These are phyloP conservation scores for Vigna reflexopilosa DNA, from an alignment of 306 rosid genomes.

Conservation along the genomic window DNA sequence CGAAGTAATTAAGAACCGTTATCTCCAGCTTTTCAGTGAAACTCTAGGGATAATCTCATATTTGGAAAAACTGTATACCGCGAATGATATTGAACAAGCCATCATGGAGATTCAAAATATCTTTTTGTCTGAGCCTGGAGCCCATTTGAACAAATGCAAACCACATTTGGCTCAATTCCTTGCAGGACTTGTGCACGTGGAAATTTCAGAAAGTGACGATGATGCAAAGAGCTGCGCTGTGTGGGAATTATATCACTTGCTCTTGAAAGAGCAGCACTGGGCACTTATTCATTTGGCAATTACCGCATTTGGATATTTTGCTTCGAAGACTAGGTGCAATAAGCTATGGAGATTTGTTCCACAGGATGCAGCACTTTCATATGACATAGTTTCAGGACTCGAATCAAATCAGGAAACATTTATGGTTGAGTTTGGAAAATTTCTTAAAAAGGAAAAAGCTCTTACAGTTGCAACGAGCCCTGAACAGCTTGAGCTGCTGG, in stretches of 20 bases:
- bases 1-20: constrained; percentile 58
- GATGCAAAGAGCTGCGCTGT: constrained; percentile 64
- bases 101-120: constrained; percentile 68
- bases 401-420: constrained; percentile 64
- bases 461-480: constrained; percentile 57
- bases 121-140: constrained; percentile 69
- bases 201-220: constrained; percentile 62
- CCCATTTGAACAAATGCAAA: constrained; percentile 69
- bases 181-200: constrained; percentile 69
- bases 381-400: constrained; percentile 62
- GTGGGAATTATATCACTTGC: constrained; percentile 74
- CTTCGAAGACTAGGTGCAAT: constrained; percentile 63
- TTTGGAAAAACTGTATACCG: constrained; percentile 61
- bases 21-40: constrained; percentile 73
- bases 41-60: constrained; percentile 66
- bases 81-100: constrained; percentile 68
- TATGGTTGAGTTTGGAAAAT: constrained; percentile 65
- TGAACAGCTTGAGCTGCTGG: constrained; percentile 71
- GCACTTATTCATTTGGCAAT: constrained; percentile 78
- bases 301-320: constrained; percentile 78
- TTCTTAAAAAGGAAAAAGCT: constrained; percentile 77
- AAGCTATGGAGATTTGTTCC: constrained; percentile 91
- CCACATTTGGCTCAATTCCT: constrained; percentile 82
- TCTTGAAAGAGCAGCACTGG: constrained; percentile 87
- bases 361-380: constrained; percentile 81